Evolutionary conservation across 768 basidiomycete species (phyloP).

Genomic region (Leccinellum albellum): DNA sequence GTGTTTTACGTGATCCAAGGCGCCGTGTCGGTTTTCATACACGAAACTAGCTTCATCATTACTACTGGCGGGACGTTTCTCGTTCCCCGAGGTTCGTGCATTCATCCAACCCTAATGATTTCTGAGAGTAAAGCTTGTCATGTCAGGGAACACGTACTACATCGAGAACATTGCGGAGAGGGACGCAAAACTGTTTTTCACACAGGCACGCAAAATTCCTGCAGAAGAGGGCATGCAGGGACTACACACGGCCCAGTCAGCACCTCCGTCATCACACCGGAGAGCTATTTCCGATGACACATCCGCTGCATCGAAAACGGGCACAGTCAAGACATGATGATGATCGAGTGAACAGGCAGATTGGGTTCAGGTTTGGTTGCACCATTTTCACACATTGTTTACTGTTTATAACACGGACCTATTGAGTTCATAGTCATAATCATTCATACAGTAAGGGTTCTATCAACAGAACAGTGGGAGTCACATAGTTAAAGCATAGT

Average conservation of each 20-base stretch:
- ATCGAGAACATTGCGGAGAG: conserved; percentile 84
- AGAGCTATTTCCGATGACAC: conserved; percentile 25
- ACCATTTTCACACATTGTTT: neutral
- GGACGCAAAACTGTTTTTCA: conserved; percentile 84
- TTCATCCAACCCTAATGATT: neutral
- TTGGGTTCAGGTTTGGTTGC: neutral
- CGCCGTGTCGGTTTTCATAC: conserved; percentile 80
- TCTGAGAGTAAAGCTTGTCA: neutral
- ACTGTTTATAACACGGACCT: neutral
- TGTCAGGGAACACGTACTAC: conserved; percentile 80
- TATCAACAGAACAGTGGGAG: conserved; percentile 8
- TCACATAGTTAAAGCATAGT: conserved; percentile 22
- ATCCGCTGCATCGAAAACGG: conserved; percentile 13
- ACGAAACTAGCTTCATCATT: conserved; percentile 74
- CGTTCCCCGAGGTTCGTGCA: conserved; percentile 76
- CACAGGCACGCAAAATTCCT: conserved; percentile 67
- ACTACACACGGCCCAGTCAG: conserved; percentile 29
- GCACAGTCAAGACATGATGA: conserved; percentile 15
- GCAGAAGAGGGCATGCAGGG: conserved; percentile 24
- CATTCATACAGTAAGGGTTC: conserved; percentile 12
- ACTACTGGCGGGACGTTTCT: conserved; percentile 83
- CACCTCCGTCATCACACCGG: conserved; percentile 27
- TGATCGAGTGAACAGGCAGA: neutral
- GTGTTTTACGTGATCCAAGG: conserved; percentile 84
- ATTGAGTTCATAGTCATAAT: conserved; percentile 15